These are phyloP conservation scores for Aspergillus fumigatus DNA, from an alignment of 2,329 filamentous ascomycete genomes.

Conservation along the genomic window DNA sequence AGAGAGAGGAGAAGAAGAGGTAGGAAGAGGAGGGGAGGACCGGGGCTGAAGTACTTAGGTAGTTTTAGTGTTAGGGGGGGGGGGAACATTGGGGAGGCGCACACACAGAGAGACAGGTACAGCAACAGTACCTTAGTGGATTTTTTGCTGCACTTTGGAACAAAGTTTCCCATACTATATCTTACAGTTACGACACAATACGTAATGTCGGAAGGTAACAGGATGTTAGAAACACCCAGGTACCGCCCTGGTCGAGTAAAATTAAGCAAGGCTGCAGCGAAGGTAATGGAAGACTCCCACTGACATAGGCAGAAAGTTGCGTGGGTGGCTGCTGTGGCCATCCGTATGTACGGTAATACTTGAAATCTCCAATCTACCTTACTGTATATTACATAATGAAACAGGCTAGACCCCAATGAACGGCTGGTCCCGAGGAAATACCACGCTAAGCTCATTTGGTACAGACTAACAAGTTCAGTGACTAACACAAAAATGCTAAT, in stretches of 20 bases:
- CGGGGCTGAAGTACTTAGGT: constrained; percentile 8
- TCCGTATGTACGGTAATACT: background rate
- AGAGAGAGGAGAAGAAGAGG: constrained; percentile 9
- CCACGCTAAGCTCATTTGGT: background rate
- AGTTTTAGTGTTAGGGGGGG: background rate
- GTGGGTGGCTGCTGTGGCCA: background rate
- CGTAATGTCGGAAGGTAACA: too few relatives aligned
- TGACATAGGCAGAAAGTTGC: background rate
- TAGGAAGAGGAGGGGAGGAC: constrained; percentile 11
- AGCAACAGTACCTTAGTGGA: too few relatives aligned
- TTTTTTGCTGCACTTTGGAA: background rate
- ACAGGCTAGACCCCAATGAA: background rate
- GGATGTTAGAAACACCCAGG: too few relatives aligned
- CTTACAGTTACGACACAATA: background rate
- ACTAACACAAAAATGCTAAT: background rate
- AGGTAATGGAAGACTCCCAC: too few relatives aligned
- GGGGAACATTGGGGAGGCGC: too few relatives aligned
- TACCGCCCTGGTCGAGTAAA: too few relatives aligned
- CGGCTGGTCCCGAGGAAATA: background rate
- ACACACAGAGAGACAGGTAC: background rate
- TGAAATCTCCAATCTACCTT: background rate
- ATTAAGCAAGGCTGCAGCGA: background rate
- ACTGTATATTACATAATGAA: background rate
- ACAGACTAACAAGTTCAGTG: background rate
- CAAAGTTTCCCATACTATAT: background rate